Conservation (phyloP, 352 stramenopile species). For the Phytophthora rubi region DNA sequence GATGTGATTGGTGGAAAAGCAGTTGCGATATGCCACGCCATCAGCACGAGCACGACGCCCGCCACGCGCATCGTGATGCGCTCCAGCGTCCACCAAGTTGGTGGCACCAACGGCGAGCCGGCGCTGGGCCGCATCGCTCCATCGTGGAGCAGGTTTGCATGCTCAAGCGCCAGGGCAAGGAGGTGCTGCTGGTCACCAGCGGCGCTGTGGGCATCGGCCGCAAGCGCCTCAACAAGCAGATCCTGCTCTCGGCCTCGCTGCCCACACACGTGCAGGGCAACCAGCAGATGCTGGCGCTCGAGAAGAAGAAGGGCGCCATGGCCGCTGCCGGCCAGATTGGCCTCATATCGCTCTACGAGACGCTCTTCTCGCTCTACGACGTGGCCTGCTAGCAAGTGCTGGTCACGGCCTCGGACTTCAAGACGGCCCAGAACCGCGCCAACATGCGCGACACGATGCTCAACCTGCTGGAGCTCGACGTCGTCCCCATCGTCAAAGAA, state of each 20-base stretch:
- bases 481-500: slow-evolving; percentile 99
- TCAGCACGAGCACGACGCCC: slow-evolving; percentile 24
- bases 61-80: slow-evolving; percentile 93
- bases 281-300: slow-evolving; percentile 90
- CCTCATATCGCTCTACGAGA: slow-evolving; percentile 98
- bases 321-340: slow-evolving; percentile 96
- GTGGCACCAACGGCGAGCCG: slow-evolving; percentile 93
- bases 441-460: slow-evolving; percentile 91
- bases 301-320: slow-evolving; percentile 89
- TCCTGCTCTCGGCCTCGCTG: slow-evolving; percentile 86
- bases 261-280: slow-evolving; percentile 88
- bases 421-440: slow-evolving; percentile 81
- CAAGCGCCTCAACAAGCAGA: slow-evolving; percentile 94
- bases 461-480: slow-evolving; percentile 94
- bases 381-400: slow-evolving; percentile 94
- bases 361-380: slow-evolving; percentile 95
- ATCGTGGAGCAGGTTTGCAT: slow-evolving; percentile 95
- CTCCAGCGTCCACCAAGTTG: slow-evolving; percentile 74
- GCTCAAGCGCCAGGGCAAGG: slow-evolving; percentile 92
- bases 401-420: slow-evolving; percentile 84
- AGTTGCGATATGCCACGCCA: slow-evolving; percentile 3
- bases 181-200: slow-evolving; percentile 89
- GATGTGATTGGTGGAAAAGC: slow-evolving; percentile 16
- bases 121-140: slow-evolving; percentile 91
- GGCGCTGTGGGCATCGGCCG: slow-evolving; percentile 95